These are phyloP conservation scores for Isabelozyma rhagii DNA, from an alignment of 805 yeast genomes.

Conservation along the genomic window DNA sequence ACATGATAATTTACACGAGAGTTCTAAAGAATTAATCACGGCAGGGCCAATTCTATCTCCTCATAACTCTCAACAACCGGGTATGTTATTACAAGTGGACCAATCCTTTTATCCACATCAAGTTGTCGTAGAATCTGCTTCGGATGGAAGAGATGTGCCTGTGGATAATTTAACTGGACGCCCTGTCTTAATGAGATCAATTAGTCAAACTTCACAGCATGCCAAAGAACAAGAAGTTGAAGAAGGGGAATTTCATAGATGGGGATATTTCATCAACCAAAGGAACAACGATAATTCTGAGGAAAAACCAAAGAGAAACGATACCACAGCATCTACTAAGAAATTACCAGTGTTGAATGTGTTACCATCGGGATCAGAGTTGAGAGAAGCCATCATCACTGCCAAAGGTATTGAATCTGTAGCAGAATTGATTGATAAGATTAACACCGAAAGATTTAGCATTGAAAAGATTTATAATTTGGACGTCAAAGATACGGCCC, in stretches of 20 bases:
- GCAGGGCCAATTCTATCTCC: conserved; percentile 55
- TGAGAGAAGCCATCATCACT: conserved; percentile 60
- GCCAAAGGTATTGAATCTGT: conserved; percentile 76
- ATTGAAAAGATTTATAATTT: conserved; percentile 47
- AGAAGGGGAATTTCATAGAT: conserved; percentile 87
- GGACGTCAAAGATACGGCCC: conserved; percentile 1
- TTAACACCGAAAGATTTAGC: conserved; percentile 51
- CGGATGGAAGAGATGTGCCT: conserved; percentile 49
- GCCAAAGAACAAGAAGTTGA: conserved; percentile 81
- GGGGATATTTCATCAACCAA: conserved; percentile 78
- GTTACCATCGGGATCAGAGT: conserved; percentile 53
- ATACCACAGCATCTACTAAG: neutral
- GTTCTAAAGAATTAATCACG: conserved; percentile 48
- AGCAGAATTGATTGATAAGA: conserved; percentile 62
- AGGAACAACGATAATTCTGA: conserved; percentile 28
- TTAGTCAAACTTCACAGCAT: conserved; percentile 62
- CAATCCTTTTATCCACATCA: conserved; percentile 56
- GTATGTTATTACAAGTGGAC: conserved; percentile 19
- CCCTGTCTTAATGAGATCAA: conserved; percentile 62
- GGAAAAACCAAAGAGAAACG: conserved; percentile 5
- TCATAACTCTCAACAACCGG: conserved; percentile 18
- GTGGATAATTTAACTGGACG: conserved; percentile 70
- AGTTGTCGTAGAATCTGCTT: conserved; percentile 64
- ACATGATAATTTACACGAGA: conserved; percentile 41
- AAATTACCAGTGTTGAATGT: conserved; percentile 29